phyloP scores from a whole-genome alignment of 2,329 filamentous ascomycete genomes.

The Aspergillus pseudotamarii region DNA sequence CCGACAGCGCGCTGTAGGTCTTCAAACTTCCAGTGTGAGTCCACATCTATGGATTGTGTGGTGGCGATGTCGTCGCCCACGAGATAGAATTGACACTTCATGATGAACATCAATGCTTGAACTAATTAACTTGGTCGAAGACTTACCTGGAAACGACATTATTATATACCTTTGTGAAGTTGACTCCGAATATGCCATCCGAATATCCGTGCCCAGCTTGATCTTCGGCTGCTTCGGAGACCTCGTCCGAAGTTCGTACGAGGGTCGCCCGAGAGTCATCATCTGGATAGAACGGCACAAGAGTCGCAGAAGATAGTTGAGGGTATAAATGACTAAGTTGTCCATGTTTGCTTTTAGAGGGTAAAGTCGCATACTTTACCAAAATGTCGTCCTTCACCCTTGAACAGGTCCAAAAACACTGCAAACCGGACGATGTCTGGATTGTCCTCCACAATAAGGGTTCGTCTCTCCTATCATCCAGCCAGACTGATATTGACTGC shows the following conservation, averaged over 20 bases:
- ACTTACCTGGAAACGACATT: neutral
- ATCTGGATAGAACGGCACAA: conserved; percentile 4
- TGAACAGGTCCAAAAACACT: conserved; percentile 51
- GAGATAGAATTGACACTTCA: conserved; percentile 21
- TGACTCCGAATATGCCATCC: conserved; percentile 3
- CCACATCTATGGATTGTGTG: conserved; percentile 58
- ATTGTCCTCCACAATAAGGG: conserved; percentile 58
- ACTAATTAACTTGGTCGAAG: neutral
- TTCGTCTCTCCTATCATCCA: conserved; percentile 19
- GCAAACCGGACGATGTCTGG: conserved; percentile 53
- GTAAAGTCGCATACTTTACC: neutral
- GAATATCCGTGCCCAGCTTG: neutral
- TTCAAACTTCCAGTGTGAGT: conserved; percentile 49
- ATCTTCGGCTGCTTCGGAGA: neutral
- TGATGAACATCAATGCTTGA: neutral
- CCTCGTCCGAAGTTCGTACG: conserved; percentile 16
- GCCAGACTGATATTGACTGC: neutral
- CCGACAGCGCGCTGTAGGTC: conserved; percentile 58
- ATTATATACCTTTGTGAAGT: neutral
- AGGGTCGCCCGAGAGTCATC: conserved; percentile 6
- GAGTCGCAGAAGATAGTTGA: neutral
- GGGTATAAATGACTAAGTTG: neutral
- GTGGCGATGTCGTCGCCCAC: conserved; percentile 21
- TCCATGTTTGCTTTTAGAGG: neutral
- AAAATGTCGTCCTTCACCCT: conserved; percentile 16